Conservation (phyloP, 2,329 filamentous ascomycete species). For the Penicillium corylophilum region DNA sequence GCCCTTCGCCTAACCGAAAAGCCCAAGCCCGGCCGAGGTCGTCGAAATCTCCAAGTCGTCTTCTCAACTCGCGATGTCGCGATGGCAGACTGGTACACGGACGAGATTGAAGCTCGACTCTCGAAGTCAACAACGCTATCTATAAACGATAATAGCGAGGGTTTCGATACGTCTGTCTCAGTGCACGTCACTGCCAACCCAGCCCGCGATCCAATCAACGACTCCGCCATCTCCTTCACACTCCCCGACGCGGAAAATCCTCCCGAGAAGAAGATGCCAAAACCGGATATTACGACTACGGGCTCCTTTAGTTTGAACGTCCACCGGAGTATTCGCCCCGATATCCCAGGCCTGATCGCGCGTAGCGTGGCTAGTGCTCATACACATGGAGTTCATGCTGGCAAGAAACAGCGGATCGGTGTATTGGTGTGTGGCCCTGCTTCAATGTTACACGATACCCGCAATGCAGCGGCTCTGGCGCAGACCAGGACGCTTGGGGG, state of each 20-base stretch:
- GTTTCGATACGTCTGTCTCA: conserved; percentile 21
- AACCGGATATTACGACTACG: conserved; percentile 17
- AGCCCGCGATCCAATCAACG: background rate
- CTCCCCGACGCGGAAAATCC: conserved; percentile 8
- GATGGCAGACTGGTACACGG: conserved; percentile 26
- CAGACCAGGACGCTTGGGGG: conserved; percentile 40
- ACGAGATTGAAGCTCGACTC: conserved; percentile 21
- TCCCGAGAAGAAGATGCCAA: conserved; percentile 4
- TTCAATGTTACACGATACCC: conserved; percentile 49
- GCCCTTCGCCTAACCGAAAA: conserved; percentile 22
- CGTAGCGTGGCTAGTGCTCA: conserved; percentile 16
- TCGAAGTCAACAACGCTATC: conserved; percentile 19
- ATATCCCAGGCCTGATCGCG: conserved; percentile 30
- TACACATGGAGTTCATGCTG: conserved; percentile 1
- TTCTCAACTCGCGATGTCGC: conserved; percentile 21
- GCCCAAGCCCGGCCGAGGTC: conserved; percentile 2
- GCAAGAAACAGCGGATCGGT: conserved; percentile 22
- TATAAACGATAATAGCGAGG: conserved; percentile 1
- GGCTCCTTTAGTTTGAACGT: conserved; percentile 22
- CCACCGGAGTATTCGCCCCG: conserved; percentile 31
- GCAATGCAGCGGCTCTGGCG: conserved; percentile 47
- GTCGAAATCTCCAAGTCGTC: conserved; percentile 20
- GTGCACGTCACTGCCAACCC: conserved; percentile 23
- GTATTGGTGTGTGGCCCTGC: conserved; percentile 48
- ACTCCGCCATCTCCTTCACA: conserved; percentile 7